These are phyloP conservation scores for Stramenopiles sp. DNA, from an alignment of 352 stramenopile genomes.

Conservation along the genomic window DNA sequence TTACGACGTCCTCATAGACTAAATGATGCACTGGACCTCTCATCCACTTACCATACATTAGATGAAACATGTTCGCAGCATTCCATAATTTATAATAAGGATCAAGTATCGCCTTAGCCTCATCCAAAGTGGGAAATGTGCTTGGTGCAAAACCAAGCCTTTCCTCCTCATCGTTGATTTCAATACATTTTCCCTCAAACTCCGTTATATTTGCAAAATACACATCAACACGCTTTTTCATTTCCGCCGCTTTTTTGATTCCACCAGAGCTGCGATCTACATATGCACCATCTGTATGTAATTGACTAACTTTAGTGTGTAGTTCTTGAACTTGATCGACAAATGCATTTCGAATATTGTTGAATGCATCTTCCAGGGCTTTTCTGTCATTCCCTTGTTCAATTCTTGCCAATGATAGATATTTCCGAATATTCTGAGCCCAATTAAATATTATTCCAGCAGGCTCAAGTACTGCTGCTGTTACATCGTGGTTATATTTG, in stretches of 20 bases:
- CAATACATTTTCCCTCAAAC: background rate
- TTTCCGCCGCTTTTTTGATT: background rate
- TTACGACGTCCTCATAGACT: slow-evolving; percentile 71
- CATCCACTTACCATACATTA: slow-evolving; percentile 74
- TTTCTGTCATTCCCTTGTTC: background rate
- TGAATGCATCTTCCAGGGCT: background rate
- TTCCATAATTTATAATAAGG: slow-evolving; percentile 81
- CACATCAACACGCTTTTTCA: background rate
- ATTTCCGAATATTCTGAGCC: background rate
- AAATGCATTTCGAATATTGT: background rate
- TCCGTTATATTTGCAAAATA: background rate
- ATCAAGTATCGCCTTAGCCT: slow-evolving; percentile 44
- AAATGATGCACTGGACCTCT: slow-evolving; percentile 62
- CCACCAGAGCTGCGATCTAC: background rate
- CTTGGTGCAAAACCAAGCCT: background rate
- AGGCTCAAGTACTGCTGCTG: background rate
- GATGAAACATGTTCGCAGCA: slow-evolving; percentile 62
- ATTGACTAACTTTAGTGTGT: background rate
- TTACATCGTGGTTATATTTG: background rate
- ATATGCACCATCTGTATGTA: background rate
- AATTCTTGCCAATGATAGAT: background rate
- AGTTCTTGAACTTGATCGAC: background rate
- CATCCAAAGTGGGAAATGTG: background rate
- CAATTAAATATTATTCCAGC: background rate
- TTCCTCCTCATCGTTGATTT: background rate